These are phyloP conservation scores for Saksenaea vasiformis DNA, from an alignment of 371 early-diverging fungal genomes.

Conservation along the genomic window DNA sequence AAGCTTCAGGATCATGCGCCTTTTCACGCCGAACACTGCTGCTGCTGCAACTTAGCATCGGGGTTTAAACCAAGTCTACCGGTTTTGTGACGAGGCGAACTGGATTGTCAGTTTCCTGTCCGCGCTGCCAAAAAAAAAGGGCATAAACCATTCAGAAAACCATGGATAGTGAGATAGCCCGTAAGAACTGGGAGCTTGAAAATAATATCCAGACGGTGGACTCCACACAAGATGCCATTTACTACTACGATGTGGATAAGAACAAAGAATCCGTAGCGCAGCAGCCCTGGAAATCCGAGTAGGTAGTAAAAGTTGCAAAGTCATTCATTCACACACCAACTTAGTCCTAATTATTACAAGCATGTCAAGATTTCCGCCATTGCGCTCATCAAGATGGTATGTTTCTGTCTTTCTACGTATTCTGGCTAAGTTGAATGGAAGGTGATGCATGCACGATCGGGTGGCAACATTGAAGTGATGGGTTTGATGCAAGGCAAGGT, in stretches of 20 bases:
- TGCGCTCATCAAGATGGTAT: slow-evolving; percentile 96
- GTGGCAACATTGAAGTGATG: slow-evolving; percentile 97
- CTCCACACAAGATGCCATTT: slow-evolving; percentile 72
- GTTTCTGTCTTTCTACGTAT: no score
- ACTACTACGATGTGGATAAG: slow-evolving; percentile 71
- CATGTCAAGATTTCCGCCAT: slow-evolving; percentile 92
- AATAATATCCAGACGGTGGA: slow-evolving; percentile 79
- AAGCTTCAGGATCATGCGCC: no score
- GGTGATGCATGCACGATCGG: slow-evolving; percentile 95
- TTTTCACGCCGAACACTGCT: no score
- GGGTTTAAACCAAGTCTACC: background rate
- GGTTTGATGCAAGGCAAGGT: slow-evolving; percentile 98
- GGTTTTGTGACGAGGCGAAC: background rate
- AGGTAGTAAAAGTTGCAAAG: slow-evolving; percentile 16
- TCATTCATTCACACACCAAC: background rate
- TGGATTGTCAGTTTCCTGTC: no score
- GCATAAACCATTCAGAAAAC: background rate
- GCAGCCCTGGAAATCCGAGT: slow-evolving; percentile 86
- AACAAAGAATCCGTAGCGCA: slow-evolving; percentile 65
- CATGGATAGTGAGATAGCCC: slow-evolving; percentile 63
- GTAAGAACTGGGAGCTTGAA: slow-evolving; percentile 83
- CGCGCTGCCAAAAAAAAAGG: background rate
- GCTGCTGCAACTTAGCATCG: no score
- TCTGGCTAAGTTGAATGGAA: background rate
- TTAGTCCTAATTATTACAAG: slow-evolving; percentile 89